Percentiles rank a stretch among this genome's conserved stretches.
Conservation (phyloP, 768 basidiomycete genomes). For the Panellus pusillus region DNA sequence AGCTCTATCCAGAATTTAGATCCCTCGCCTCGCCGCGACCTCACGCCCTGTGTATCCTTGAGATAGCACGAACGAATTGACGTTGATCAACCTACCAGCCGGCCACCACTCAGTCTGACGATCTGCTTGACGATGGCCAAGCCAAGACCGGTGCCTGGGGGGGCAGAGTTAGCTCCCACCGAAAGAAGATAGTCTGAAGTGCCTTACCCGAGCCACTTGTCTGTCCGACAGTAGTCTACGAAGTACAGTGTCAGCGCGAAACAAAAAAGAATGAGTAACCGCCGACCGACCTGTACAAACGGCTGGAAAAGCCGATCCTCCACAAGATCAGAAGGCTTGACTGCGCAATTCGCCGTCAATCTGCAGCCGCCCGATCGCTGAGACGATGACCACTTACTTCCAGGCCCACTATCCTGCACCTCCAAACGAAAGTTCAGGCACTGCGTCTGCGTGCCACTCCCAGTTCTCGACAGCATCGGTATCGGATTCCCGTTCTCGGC, state of each 20-base stretch:
- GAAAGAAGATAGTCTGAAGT: background rate
- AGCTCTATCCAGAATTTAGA: slow-evolving; percentile 44
- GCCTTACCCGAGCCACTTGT: slow-evolving; percentile 33
- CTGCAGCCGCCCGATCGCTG: too few relatives aligned
- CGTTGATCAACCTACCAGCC: slow-evolving; percentile 28
- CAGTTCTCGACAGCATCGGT: background rate
- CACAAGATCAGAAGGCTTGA: slow-evolving; percentile 26
- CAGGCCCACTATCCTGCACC: slow-evolving; percentile 21
- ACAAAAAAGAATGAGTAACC: background rate
- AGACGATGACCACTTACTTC: slow-evolving; percentile 6
- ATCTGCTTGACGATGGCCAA: slow-evolving; percentile 46
- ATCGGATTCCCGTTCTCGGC: background rate
- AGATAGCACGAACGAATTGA: background rate
- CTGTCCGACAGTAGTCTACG: slow-evolving; percentile 37
- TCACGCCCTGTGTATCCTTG: slow-evolving; percentile 19
- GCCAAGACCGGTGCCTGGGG: slow-evolving; percentile 37
- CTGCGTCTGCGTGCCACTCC: slow-evolving; percentile 12
- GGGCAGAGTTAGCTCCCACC: slow-evolving; percentile 21
- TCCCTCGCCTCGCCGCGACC: slow-evolving; percentile 35
- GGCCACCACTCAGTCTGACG: slow-evolving; percentile 40
- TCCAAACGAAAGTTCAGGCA: slow-evolving; percentile 22
- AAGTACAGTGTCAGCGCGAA: background rate
- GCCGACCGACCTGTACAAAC: slow-evolving; percentile 22
- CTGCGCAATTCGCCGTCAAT: background rate
- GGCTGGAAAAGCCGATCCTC: slow-evolving; percentile 28